phyloP scores from a whole-genome alignment of 2,329 filamentous ascomycete species.

The Lachnellula willkommii region DNA sequence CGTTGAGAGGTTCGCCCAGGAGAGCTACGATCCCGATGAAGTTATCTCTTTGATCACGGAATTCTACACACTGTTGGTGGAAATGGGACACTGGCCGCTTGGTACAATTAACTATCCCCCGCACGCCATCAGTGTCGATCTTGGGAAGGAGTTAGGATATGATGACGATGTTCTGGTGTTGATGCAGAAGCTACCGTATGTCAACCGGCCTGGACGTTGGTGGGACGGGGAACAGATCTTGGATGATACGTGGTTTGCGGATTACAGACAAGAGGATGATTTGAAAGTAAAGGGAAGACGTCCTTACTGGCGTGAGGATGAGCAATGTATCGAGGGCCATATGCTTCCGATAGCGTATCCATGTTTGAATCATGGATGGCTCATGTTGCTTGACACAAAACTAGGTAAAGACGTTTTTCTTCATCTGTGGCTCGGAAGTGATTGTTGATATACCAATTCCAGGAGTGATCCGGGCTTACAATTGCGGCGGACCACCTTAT shows the following conservation, averaged over 20 bases:
- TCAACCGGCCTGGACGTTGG: neutral
- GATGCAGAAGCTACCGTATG: neutral
- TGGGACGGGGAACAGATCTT: neutral
- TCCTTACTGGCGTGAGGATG: neutral
- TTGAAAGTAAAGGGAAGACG: neutral
- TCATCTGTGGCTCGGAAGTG: neutral
- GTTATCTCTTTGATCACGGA: conserved; percentile 3
- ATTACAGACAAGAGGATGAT: neutral
- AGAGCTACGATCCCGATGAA: conserved; percentile 1
- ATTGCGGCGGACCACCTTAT: neutral
- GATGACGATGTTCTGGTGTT: neutral
- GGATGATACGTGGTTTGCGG: neutral
- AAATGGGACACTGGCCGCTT: conserved; percentile 1
- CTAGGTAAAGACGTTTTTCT: neutral
- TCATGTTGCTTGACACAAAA: neutral
- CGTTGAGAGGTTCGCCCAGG: neutral
- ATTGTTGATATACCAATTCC: neutral
- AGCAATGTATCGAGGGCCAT: neutral
- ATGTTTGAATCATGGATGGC: neutral
- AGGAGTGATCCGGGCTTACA: neutral
- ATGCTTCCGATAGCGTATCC: neutral
- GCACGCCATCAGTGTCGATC: neutral
- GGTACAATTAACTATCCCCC: neutral
- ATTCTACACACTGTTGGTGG: conserved; percentile 1
- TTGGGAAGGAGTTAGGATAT: neutral